Evolutionary conservation across 768 basidiomycete genomes (phyloP).

Genomic region (Psilocybe subaeruginosa): DNA sequence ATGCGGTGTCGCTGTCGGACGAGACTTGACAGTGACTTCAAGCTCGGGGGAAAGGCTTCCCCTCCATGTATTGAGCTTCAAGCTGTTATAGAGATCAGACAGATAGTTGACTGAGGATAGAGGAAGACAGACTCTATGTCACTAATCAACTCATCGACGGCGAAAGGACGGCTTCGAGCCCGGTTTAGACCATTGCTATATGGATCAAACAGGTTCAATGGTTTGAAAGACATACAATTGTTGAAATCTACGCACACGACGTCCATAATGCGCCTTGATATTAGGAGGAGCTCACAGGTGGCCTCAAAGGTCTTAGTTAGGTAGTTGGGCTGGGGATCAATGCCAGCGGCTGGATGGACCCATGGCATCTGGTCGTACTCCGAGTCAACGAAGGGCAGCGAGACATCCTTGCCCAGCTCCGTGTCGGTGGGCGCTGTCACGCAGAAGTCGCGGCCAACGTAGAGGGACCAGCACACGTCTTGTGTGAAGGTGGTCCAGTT

Average conservation of each 20-base stretch:
- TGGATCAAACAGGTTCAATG: background rate
- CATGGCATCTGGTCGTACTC: constrained; percentile 54
- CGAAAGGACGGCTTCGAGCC: constrained; percentile 39
- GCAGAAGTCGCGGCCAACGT: constrained; percentile 65
- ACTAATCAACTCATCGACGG: constrained; percentile 50
- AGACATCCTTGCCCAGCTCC: constrained; percentile 36
- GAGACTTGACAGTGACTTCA: constrained; percentile 50
- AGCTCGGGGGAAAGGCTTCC: constrained; percentile 47
- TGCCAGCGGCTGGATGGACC: constrained; percentile 41
- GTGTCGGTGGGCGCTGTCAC: constrained; percentile 38
- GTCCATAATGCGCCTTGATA: constrained; percentile 55
- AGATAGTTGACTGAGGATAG: background rate
- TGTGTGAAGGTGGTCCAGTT: constrained; percentile 63
- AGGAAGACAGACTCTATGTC: constrained; percentile 49
- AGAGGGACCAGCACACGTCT: constrained; percentile 69
- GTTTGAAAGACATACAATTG: background rate
- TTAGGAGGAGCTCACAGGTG: constrained; percentile 50
- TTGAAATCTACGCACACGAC: constrained; percentile 46
- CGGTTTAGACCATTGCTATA: constrained; percentile 48
- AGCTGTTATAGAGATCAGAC: constrained; percentile 26
- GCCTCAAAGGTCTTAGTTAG: constrained; percentile 52
- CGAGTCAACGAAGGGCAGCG: constrained; percentile 49
- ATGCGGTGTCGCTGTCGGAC: constrained; percentile 52
- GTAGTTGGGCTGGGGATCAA: constrained; percentile 42
- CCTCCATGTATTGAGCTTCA: constrained; percentile 54